Evolutionary conservation across 169 alveolate species (phyloP), one percentile per base, ranked within the genome.

Genomic region (Plasmodium berghei): DNA sequence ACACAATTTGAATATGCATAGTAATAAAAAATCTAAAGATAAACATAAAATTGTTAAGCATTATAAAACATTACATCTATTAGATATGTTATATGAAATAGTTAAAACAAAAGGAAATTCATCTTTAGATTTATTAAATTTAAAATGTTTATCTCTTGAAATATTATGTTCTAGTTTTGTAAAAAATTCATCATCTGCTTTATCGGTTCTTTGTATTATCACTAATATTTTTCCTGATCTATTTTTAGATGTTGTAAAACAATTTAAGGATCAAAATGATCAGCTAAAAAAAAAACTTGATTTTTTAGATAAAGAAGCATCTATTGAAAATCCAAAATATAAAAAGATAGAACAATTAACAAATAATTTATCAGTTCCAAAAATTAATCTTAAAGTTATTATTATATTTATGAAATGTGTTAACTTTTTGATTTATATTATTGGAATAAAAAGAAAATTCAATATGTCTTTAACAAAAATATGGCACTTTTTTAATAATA

Each of bases 361-460:
- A 6, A 18, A 20, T 16, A 58, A 71, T 28, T 86, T 86, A 42
- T 0, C 48, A 1, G 5, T 20, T 9, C 91, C 91, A 4, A 24
- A 48, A 2, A 70, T 46, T 70, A 86, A 86, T 28, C 54, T 86
- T 9, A 86, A 86, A 71, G 61, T 86, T n/a, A 70, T 86, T 16
- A 86, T 86, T 22, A 86, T 87, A 18, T 86, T 71, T 61, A 86
- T 86, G 91, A 86, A 86, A 34, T 86, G 91, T 28, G 69, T 86
- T 3, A 86, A 86, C 10, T 86, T 59, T 40, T 40, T 86, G 6
- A 2, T 86, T 0, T 86, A 86, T 49, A 86, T 86, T 66, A 71
- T 86, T 18, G 91, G 91, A 18, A 86, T 86, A 10, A 86, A 86
- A 24, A 86, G 91, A 48, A 86, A 86, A 28, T 86, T 86, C n/a